These are phyloP conservation scores for Cladosporium austrohemisphaericum DNA, from an alignment of 2,329 filamentous ascomycete species.

Conservation along the genomic window DNA sequence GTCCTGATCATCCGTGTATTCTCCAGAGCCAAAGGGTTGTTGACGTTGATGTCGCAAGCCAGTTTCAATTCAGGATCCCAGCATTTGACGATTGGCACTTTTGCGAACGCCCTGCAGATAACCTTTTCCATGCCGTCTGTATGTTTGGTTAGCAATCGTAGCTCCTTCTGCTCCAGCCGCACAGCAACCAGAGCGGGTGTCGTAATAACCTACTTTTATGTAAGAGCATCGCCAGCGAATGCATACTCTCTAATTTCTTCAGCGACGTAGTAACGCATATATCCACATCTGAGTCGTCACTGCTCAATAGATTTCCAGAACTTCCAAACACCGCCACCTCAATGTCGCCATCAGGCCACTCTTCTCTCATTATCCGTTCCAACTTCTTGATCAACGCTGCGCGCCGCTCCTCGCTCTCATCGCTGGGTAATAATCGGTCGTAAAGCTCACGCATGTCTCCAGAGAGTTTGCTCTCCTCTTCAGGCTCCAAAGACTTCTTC, in stretches of 20 bases:
- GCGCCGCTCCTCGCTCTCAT: constrained; percentile 72
- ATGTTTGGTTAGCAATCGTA: constrained; percentile 23
- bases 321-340: constrained; percentile 95
- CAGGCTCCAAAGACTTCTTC: constrained; percentile 66
- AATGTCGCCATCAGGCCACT: constrained; percentile 90
- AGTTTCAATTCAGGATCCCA: constrained; percentile 92
- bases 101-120: constrained; percentile 88
- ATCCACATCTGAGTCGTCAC: constrained; percentile 95
- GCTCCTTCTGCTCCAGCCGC: neutral
- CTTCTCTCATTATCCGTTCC: constrained; percentile 78
- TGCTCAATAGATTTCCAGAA: constrained; percentile 90
- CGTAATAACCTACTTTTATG: constrained; percentile 66
- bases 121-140: constrained; percentile 94
- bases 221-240: constrained; percentile 81
- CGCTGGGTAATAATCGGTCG: constrained; percentile 75
- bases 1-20: constrained; percentile 98
- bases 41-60: constrained; percentile 97
- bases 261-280: constrained; percentile 93
- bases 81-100: constrained; percentile 97
- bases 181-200: neutral
- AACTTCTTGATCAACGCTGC: constrained; percentile 78
- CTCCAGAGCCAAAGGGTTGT: constrained; percentile 89
- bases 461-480: constrained; percentile 71
- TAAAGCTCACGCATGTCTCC: constrained; percentile 84
- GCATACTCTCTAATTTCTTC: constrained; percentile 84